A percentile compares a stretch with the other conserved stretches of the same genome.
These are phyloP conservation scores for Phialophora verrucosa DNA, from an alignment of 2,329 filamentous ascomycete species.

Conservation along the genomic window DNA sequence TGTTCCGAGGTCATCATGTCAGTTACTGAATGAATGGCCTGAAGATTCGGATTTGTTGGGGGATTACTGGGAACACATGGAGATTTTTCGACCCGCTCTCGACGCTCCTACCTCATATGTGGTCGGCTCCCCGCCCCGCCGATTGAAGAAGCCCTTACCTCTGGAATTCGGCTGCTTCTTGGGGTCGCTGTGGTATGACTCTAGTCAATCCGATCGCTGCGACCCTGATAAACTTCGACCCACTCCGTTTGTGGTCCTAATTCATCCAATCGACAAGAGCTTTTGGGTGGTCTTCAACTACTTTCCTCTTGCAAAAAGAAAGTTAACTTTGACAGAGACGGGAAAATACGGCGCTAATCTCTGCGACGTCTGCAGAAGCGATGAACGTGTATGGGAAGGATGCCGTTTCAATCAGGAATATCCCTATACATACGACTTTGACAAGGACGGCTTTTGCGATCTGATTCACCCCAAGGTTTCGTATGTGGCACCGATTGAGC, in stretches of 20 bases:
- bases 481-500: neutral
- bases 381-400: no score
- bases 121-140: neutral
- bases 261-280: constrained; percentile 6
- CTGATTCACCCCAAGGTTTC: neutral
- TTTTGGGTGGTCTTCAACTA: constrained; percentile 1
- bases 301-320: neutral
- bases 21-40: neutral
- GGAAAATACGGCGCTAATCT: neutral
- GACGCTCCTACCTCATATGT: neutral
- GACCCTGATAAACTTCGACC: neutral
- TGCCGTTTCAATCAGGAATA: no score
- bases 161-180: constrained; percentile 1
- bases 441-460: neutral
- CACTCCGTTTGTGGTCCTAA: neutral
- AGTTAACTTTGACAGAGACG: neutral
- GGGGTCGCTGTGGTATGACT: neutral
- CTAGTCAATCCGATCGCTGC: neutral
- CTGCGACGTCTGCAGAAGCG: no score
- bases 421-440: no score
- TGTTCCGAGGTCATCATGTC: neutral
- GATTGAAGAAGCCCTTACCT: constrained; percentile 1
- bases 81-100: neutral
- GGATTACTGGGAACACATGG: neutral
- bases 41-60: neutral